Conservation (phyloP, 2,329 filamentous ascomycete species). For the Colletotrichum lini region DNA sequence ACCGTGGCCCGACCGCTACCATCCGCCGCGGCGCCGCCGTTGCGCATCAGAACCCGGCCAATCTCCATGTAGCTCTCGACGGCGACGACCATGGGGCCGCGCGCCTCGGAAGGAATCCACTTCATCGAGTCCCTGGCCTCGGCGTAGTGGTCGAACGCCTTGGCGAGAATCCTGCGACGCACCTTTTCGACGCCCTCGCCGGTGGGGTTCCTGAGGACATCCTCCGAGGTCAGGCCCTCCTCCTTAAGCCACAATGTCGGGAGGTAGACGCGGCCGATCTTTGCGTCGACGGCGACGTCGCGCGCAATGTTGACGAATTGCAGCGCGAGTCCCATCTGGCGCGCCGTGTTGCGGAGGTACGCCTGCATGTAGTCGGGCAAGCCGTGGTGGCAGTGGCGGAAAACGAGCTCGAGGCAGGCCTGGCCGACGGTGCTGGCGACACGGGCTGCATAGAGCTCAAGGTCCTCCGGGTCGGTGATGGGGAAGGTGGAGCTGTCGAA, state of each 20-base stretch:
- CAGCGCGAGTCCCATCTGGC: slow-evolving; percentile 79
- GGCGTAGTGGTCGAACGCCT: slow-evolving; percentile 73
- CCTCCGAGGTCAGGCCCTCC: slow-evolving; percentile 65
- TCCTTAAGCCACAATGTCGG: slow-evolving; percentile 75
- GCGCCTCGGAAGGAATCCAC: slow-evolving; percentile 70
- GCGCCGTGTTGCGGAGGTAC: slow-evolving; percentile 68
- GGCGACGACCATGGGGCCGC: slow-evolving; percentile 76
- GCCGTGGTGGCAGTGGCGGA: slow-evolving; percentile 64
- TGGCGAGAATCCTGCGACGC: slow-evolving; percentile 68
- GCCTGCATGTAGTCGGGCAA: slow-evolving; percentile 51
- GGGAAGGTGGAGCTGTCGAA: slow-evolving; percentile 66
- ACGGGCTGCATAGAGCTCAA: slow-evolving; percentile 74
- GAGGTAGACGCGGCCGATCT: slow-evolving; percentile 77
- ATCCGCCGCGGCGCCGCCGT: slow-evolving; percentile 21
- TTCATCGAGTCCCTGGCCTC: slow-evolving; percentile 71
- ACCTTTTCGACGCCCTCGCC: slow-evolving; percentile 63
- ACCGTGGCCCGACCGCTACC: slow-evolving; percentile 57
- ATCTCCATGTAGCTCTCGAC: slow-evolving; percentile 86
- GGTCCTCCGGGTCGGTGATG: slow-evolving; percentile 70
- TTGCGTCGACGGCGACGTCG: slow-evolving; percentile 78
- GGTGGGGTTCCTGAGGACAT: slow-evolving; percentile 67
- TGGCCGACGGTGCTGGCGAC: slow-evolving; percentile 82
- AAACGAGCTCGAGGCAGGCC: slow-evolving; percentile 76
- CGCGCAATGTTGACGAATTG: slow-evolving; percentile 85
- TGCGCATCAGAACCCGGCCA: slow-evolving; percentile 68